phyloP scores from a whole-genome alignment of 768 basidiomycete species.

The Kwoniella mangroviensis region DNA sequence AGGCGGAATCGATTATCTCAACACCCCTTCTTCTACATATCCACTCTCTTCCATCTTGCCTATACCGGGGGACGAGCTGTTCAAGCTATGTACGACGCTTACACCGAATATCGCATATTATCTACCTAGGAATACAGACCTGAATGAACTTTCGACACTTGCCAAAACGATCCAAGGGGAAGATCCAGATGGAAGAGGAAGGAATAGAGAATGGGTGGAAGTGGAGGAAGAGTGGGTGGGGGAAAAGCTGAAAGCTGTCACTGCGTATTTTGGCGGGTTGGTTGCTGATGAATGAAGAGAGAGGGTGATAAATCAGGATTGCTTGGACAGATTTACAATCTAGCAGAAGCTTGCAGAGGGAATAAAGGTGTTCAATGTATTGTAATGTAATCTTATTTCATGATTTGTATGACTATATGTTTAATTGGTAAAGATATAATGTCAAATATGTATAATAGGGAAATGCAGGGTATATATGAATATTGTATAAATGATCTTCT shows the following conservation, averaged over 20 bases:
- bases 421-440: background rate
- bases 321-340: too few species aligned
- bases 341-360: too few species aligned
- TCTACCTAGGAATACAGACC: constrained; percentile 77
- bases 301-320: too few species aligned
- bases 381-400: constrained; percentile 1
- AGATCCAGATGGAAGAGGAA: constrained; percentile 13
- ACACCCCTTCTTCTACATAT: constrained; percentile 59
- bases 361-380: background rate
- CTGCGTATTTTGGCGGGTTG: constrained; percentile 90
- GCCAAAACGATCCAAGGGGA: constrained; percentile 45
- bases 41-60: constrained; percentile 75
- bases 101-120: constrained; percentile 87
- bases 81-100: constrained; percentile 70
- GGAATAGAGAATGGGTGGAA: constrained; percentile 69
- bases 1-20: constrained; percentile 56
- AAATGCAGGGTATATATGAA: constrained; percentile 2
- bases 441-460: constrained; percentile 1
- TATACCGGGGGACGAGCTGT: constrained; percentile 80
- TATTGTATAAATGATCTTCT: background rate
- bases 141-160: constrained; percentile 73
- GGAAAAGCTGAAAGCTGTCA: constrained; percentile 86
- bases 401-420: background rate
- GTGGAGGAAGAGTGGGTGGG: constrained; percentile 98
- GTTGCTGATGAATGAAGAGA: constrained; percentile 51